Base-by-base conservation (phyloP, 2,329 filamentous ascomycete species). In the Fonsecaea nubica region DNA sequence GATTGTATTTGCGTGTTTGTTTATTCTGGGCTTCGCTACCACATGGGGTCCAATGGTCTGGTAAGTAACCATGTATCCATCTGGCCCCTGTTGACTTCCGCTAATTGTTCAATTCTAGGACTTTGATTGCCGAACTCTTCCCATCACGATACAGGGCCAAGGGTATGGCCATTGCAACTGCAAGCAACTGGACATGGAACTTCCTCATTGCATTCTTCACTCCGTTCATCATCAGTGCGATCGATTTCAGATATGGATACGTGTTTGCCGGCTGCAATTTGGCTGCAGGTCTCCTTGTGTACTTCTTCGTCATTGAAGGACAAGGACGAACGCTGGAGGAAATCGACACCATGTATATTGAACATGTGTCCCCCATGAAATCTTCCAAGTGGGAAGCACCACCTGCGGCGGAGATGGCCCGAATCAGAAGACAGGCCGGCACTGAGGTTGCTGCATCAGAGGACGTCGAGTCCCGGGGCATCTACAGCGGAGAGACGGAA, bases 201-300 rank as follows among this genome's bases (percentile, higher is more conserved):
- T 93, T 93, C 78, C 78, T 90, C 73, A 82, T 91, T 70, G 87
- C 86, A 0, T 93, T 93, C 83, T 92, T 93, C 82, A 92, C 91
- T 0, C 89, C 91, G 0, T 93, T 92, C 77, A 93, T 93, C 76
- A 90, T 88, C 1, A 80, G 81, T 0, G 83, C 86, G 7, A 93
- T 93, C 64, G 86, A 91, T 72, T 93, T 90, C 78, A 84, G 84
- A 18, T 92, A 93, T 75, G 91, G 91, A 10, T 92, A 92, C 72
- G 87, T 94, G 52, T 93, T 93, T 75, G 90, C 90, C 0, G 88
- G 83, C 0, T 92, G 90, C 76, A 92, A 90, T 73, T 79, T 91
- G 21, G 80, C 85, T 0, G 90, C 85, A 0, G 85, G 87, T 0
- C 69, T 87, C 0, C 77, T 92, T 12, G 89, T 93, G 33, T 93